Base-by-base conservation (phyloP, 495 filamentous ascomycete genomes). In the Penicillium subrubescens region DNA sequence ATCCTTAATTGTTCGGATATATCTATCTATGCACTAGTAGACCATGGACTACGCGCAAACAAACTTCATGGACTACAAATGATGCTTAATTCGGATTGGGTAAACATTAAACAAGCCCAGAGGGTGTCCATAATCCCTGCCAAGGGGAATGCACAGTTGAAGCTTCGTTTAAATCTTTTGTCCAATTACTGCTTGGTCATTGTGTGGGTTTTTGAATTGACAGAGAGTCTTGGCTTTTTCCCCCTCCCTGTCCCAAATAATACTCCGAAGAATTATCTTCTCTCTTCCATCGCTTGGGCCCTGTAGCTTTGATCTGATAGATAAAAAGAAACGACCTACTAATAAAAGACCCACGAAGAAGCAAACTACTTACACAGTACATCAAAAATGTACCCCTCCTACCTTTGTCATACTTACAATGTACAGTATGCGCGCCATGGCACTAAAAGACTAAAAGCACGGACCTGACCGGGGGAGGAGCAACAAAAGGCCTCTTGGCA, bases 361-460 rank as follows among this genome's bases (percentile, higher is more conserved):
- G 19, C 21, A 25, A n/a, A 19, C 15, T 17, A 54, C 27, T n/a
- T n/a, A 5, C 8, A 11, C 2, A 23, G 21, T 48, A 25, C 43
- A 6, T 53, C 11, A 17, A 8, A 12, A 35, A 11, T 21, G 14
- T 50, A 29, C 27, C 43, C 33, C 37, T 50, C 25, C 21, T n/a
- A 23, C 31, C 35, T 8, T n/a, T 39, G 57, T 29, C 19, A 33
- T 52, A 61, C 19, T 57, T 65, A 41, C 58, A 53, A 59, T 59
- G 55, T 48, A n/a, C 57, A 52, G 54, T 59, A 46, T 48, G 44
- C 17, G 55, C 61, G 48, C 14, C 57, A 64, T 64, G 27, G 33
- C 27, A 60, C 25, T 29, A 23, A 59, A 69, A 63, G 67, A 60
- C 33, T 29, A 23, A 59, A 69, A 65, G 67, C 60, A 67, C 65